Conservation (phyloP, 2,329 filamentous ascomycete species). For the Ophidiomyces ophidiicola region DNA sequence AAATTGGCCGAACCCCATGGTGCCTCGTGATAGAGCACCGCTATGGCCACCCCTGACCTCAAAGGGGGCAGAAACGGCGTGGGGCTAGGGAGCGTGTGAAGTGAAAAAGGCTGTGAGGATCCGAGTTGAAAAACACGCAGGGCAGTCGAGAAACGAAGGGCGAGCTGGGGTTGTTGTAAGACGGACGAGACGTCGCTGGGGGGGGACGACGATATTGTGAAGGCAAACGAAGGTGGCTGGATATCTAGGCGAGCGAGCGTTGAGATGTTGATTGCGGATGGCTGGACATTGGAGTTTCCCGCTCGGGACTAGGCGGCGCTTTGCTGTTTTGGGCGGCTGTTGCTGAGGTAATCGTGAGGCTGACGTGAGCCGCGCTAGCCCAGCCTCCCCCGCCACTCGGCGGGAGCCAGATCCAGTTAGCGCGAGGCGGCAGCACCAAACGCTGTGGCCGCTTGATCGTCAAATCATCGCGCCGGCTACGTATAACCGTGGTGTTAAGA, state of each 20-base stretch:
- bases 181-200: not conserved
- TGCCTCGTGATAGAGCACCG: slow-evolving; percentile 23
- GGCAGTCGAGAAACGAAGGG: not conserved
- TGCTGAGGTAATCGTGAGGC: slow-evolving; percentile 7
- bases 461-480: no score
- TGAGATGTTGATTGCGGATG: not conserved
- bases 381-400: no score
- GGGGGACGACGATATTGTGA: no score
- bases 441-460: slow-evolving; percentile 8
- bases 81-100: not conserved
- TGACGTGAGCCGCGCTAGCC: not conserved
- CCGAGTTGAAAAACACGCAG: no score
- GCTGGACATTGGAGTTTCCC: slow-evolving; percentile 6
- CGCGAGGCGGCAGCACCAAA: slow-evolving; percentile 1
- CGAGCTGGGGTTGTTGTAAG: not conserved
- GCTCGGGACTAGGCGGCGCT: not conserved
- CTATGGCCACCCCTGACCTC: slow-evolving; percentile 12
- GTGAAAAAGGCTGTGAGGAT: not conserved
- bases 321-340: slow-evolving; percentile 2
- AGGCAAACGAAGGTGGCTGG: no score
- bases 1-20: slow-evolving; percentile 88
- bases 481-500: no score
- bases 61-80: slow-evolving; percentile 10
- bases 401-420: no score
- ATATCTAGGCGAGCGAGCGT: no score